Evolutionary conservation across 2,329 filamentous ascomycete genomes (phyloP).

Genomic region (Alternaria incomplexa): DNA sequence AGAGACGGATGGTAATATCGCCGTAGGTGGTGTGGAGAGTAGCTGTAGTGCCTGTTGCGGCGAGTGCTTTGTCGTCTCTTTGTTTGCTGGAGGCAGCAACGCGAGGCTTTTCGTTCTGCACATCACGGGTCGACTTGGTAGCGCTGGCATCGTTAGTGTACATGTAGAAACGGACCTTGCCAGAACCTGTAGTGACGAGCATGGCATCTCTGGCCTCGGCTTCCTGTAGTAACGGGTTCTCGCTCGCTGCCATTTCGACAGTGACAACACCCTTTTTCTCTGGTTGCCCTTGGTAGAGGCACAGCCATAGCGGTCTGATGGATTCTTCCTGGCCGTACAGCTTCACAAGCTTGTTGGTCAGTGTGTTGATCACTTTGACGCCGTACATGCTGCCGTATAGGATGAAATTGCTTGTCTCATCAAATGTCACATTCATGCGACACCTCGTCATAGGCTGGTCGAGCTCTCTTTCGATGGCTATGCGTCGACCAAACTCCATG

Average conservation of each 20-base stretch:
- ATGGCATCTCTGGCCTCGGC: conserved; percentile 91
- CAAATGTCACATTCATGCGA: conserved; percentile 87
- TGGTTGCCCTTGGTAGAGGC: conserved; percentile 92
- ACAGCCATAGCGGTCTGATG: conserved; percentile 80
- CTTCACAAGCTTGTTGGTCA: conserved; percentile 90
- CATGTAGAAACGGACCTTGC: conserved; percentile 95
- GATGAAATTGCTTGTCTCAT: conserved; percentile 95
- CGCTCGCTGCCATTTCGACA: conserved; percentile 94
- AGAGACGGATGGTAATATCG: conserved; percentile 91
- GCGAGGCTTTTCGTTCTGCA: conserved; percentile 92
- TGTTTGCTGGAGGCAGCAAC: conserved; percentile 59
- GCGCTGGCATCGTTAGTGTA: conserved; percentile 86
- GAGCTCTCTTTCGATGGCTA: conserved; percentile 86
- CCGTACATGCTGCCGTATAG: conserved; percentile 92
- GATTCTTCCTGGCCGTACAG: conserved; percentile 90
- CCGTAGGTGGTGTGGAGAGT: conserved; percentile 91
- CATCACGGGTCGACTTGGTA: conserved; percentile 68
- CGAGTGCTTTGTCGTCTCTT: conserved; percentile 62
- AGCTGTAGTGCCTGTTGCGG: conserved; percentile 78
- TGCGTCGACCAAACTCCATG: conserved; percentile 86
- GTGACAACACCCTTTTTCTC: conserved; percentile 94
- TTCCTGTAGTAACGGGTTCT: conserved; percentile 90
- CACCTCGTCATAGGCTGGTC: conserved; percentile 71
- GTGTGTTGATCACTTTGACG: conserved; percentile 93
- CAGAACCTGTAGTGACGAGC: conserved; percentile 80